These are phyloP conservation scores for Begonia fuchsioides DNA, from an alignment of 306 rosid species.

Conservation along the genomic window DNA sequence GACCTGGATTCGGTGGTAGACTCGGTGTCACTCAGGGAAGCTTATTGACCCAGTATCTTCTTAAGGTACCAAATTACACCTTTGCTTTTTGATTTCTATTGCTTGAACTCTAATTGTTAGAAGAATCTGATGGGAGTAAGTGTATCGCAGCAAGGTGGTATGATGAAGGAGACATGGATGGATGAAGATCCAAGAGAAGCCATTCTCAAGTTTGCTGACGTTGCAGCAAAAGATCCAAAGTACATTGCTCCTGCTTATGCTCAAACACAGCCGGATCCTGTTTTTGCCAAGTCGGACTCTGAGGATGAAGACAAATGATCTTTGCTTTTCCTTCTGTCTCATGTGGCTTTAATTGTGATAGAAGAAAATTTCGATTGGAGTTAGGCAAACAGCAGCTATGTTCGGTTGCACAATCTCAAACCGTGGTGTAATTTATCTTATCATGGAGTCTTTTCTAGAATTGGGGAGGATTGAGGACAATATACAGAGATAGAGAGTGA, in stretches of 20 bases:
- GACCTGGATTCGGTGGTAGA: constrained; percentile 97
- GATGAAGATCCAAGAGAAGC: constrained; percentile 99
- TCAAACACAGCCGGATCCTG: constrained; percentile 77
- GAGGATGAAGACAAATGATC: constrained; percentile 83
- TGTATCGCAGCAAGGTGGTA: constrained; percentile 72
- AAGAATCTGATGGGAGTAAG: constrained; percentile 11
- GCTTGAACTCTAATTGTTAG: constrained; percentile 1
- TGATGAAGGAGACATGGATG: constrained; percentile 99
- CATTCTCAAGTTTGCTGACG: constrained; percentile 86
- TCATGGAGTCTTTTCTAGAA: too few species aligned
- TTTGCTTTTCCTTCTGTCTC: not conserved
- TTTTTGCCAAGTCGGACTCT: constrained; percentile 77
- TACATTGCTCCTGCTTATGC: constrained; percentile 96
- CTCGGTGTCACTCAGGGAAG: constrained; percentile 87
- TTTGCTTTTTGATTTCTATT: constrained; percentile 3
- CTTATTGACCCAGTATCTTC: constrained; percentile 84
- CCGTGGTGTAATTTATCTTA: too few species aligned
- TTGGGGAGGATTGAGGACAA: too few species aligned
- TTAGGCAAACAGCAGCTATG: too few species aligned
- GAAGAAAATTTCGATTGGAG: too few species aligned
- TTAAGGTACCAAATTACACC: constrained; percentile 37
- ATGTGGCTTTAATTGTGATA: too few species aligned
- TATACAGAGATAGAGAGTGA: too few species aligned
- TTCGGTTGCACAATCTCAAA: too few species aligned
- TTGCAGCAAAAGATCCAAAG: constrained; percentile 72